Percentiles rank a stretch among this genome's conserved stretches.
Evolutionary conservation across 2,329 filamentous ascomycete genomes (phyloP).

Genomic region (Aspergillus pseudonomiae): DNA sequence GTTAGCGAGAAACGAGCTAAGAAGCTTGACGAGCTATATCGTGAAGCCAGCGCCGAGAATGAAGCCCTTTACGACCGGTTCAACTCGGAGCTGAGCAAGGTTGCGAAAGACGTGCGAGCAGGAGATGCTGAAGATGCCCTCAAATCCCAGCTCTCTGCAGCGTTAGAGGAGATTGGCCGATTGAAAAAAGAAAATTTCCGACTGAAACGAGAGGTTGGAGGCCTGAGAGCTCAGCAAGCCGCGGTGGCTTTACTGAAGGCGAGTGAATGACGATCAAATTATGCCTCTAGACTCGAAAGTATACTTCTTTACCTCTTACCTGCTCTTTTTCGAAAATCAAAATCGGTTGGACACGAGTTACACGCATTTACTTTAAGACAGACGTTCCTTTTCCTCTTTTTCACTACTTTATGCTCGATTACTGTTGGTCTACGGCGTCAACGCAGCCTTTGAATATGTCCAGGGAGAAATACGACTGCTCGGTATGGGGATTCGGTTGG

Average conservation of each 20-base stretch:
- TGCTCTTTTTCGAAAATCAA: slow-evolving; percentile 2
- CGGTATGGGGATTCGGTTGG: background rate
- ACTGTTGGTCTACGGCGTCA: slow-evolving; percentile 18
- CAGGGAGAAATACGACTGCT: background rate
- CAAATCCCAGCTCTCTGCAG: slow-evolving; percentile 69
- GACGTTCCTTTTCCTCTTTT: slow-evolving; percentile 13
- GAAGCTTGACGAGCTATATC: slow-evolving; percentile 85
- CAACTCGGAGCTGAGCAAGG: slow-evolving; percentile 85
- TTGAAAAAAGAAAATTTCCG: slow-evolving; percentile 84
- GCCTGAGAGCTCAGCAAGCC: slow-evolving; percentile 58
- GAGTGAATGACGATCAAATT: slow-evolving; percentile 27
- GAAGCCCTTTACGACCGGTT: slow-evolving; percentile 90
- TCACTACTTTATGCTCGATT: background rate
- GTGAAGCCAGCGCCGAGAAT: slow-evolving; percentile 86
- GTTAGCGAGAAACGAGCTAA: slow-evolving; percentile 77
- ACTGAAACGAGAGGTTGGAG: slow-evolving; percentile 79
- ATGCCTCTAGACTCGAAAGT: background rate
- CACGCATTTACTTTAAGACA: slow-evolving; percentile 21
- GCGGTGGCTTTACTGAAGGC: slow-evolving; percentile 35
- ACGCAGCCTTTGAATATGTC: slow-evolving; percentile 13
- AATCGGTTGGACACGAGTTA: slow-evolving; percentile 20
- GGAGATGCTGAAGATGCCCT: slow-evolving; percentile 81
- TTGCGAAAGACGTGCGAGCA: slow-evolving; percentile 73
- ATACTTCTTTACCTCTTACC: background rate
- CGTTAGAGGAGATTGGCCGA: slow-evolving; percentile 74